A percentile compares a stretch with the other conserved stretches of the same genome.
Evolutionary conservation across 805 yeast species (phyloP).

Genomic region (Pichia nakasei): DNA sequence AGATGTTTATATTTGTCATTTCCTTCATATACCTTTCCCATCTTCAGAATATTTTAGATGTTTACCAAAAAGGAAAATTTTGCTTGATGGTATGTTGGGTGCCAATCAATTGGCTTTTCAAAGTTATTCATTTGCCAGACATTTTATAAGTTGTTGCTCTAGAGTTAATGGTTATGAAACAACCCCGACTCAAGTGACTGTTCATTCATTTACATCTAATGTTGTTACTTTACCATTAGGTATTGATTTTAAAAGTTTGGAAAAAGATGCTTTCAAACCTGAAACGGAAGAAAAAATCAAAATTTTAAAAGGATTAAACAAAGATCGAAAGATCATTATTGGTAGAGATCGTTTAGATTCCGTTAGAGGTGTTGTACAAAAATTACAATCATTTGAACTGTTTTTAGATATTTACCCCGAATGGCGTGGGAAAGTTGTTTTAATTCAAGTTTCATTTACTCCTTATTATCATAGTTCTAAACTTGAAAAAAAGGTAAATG

Average conservation of each 20-base stretch:
- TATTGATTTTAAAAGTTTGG: slow-evolving; percentile 64
- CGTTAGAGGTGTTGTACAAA: slow-evolving; percentile 90
- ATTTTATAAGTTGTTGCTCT: slow-evolving; percentile 84
- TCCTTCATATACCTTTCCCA: slow-evolving; percentile 89
- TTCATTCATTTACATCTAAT: slow-evolving; percentile 69
- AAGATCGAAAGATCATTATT: slow-evolving; percentile 67
- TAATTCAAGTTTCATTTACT: slow-evolving; percentile 88
- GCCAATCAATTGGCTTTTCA: slow-evolving; percentile 84
- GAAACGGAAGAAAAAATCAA: slow-evolving; percentile 53
- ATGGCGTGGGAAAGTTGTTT: slow-evolving; percentile 72
- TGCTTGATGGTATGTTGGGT: slow-evolving; percentile 88
- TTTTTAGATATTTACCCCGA: slow-evolving; percentile 88
- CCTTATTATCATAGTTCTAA: slow-evolving; percentile 51
- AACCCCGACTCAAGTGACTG: slow-evolving; percentile 45
- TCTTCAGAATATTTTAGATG: slow-evolving; percentile 90
- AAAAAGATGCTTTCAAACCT: slow-evolving; percentile 47
- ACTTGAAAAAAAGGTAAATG: slow-evolving; percentile 75
- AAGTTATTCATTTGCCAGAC: slow-evolving; percentile 77
- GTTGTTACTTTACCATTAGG: slow-evolving; percentile 84
- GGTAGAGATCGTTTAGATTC: slow-evolving; percentile 91
- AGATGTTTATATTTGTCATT: slow-evolving; percentile 66
- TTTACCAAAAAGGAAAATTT: slow-evolving; percentile 68
- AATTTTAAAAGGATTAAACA: slow-evolving; percentile 55
- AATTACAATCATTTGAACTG: slow-evolving; percentile 82
- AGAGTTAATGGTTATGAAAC: slow-evolving; percentile 80